Evolutionary conservation across 2,329 filamentous ascomycete species (phyloP), one percentile per base, ranked within the genome.

Genomic region (Aspergillus brasiliensis): DNA sequence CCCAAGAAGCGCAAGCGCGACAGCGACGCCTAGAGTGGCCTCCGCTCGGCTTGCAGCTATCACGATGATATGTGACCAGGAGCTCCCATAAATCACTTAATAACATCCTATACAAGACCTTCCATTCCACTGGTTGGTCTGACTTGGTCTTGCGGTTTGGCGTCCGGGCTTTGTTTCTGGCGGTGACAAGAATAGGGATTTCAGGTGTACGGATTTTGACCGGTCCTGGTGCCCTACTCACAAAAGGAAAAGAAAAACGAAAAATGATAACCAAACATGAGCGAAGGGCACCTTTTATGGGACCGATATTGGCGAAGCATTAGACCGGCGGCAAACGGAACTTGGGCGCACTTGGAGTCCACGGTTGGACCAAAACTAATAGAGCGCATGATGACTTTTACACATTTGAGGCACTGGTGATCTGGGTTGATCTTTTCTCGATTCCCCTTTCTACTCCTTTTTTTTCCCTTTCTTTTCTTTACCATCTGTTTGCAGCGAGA

Each of bases 1-100:
- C 86, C 87, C 81, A 91, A 91, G 84, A 95, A 94, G 88, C 84
- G 88, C 78, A 91, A 89, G 86, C 88, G 91, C 74, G 81, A 84
- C 63, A 80, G 82, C 67, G 84, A 84, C 42, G 85, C 88, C 60
- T 90, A 81, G 79, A 58, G 55, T 28, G 58, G 44, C 49, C 52
- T 63, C 51, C 55, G 53, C 57, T 40, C 49, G 21, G 52, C 57
- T 63, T 65, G 61, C 55, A 59, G 60, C 64, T 61, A 67, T 74
- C 66, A 76, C 66, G 73, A 75, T 66, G 68, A 70, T 66, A 77
- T 68, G 75, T 71, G 75, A 76, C 74, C 72, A 77, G 69, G 75
- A 77, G 70, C 62, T 66, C 67, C 68, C 64, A 63, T 69, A 68
- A 66, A 68, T 67, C 72, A 66, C 67, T 69, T 73, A 70, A 68